These are phyloP conservation scores for Ustilago crameri DNA, from an alignment of 1,284 basidiomycete species.

Conservation along the genomic window DNA sequence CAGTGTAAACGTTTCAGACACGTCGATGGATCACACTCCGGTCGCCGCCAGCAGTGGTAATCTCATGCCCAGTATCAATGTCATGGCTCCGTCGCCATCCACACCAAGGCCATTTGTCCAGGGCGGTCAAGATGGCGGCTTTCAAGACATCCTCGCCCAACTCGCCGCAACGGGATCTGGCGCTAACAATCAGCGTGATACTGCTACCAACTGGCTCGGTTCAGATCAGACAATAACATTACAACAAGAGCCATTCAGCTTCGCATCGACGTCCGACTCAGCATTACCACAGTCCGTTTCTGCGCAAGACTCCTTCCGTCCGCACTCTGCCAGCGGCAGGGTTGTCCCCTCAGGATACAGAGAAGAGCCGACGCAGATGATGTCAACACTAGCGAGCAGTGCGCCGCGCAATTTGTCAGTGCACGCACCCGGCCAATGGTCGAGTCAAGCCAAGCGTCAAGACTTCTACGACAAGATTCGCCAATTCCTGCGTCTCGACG, in stretches of 20 bases:
- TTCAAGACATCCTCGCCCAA: conserved; percentile 46
- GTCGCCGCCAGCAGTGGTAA: conserved; percentile 15
- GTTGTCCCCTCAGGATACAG: conserved; percentile 34
- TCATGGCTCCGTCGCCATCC: conserved; percentile 50
- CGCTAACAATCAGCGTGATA: conserved; percentile 3
- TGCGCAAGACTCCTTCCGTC: conserved; percentile 19
- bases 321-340: conserved; percentile 28
- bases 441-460: conserved; percentile 53
- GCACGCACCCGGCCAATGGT: conserved; percentile 44
- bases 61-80: conserved; percentile 49
- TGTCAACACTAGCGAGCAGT: conserved; percentile 33
- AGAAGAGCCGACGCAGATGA: conserved; percentile 27
- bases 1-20: conserved; percentile 35
- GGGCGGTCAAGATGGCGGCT: conserved; percentile 22
- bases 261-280: conserved; percentile 6
- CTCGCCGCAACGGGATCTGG: conserved; percentile 12
- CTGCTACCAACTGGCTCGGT: conserved; percentile 18
- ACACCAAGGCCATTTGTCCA: conserved; percentile 25
- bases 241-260: conserved; percentile 34
- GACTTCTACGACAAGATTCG: conserved; percentile 59
- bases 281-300: conserved; percentile 5
- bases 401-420: conserved; percentile 12
- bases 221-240: conserved; percentile 10
- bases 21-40: conserved; percentile 36
- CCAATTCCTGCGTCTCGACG: conserved; percentile 54